Evolutionary conservation across 176 grass and related monocot genomes (phyloP).

Genomic region (Triticum timopheevii): DNA sequence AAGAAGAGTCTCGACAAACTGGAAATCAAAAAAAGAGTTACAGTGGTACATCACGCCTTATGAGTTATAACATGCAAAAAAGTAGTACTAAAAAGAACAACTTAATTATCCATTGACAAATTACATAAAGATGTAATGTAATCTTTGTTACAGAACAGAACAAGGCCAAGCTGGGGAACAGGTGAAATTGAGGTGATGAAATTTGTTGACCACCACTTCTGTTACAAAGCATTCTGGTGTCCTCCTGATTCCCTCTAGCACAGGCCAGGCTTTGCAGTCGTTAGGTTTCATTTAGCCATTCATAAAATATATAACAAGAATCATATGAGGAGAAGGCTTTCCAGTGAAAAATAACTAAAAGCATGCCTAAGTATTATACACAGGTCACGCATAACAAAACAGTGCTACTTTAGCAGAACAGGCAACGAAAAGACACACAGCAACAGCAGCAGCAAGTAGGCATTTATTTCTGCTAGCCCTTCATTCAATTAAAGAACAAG

Average conservation of each 20-base stretch:
- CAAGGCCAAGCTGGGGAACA: neutral
- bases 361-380: neutral
- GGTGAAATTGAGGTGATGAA: neutral
- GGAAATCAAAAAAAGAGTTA: conserved; percentile 32
- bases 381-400: neutral
- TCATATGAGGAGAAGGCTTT: neutral
- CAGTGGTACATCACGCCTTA: neutral
- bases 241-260: neutral
- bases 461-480: conserved; percentile 6
- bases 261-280: neutral
- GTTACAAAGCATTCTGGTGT: neutral
- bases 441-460: conserved; percentile 4
- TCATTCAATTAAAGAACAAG: conserved; percentile 22
- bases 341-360: neutral
- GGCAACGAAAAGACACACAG: neutral
- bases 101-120: neutral
- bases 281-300: neutral
- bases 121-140: neutral
- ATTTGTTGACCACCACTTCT: conserved; percentile 3
- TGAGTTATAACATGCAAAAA: conserved; percentile 19
- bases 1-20: conserved; percentile 90
- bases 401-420: conserved; percentile 19
- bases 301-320: conserved; percentile 2
- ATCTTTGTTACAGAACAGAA: neutral
- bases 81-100: neutral